Percentiles rank a stretch among this genome's conserved stretches.
phyloP scores from a whole-genome alignment of 352 stramenopile genomes.

The Discostella stelligera region DNA sequence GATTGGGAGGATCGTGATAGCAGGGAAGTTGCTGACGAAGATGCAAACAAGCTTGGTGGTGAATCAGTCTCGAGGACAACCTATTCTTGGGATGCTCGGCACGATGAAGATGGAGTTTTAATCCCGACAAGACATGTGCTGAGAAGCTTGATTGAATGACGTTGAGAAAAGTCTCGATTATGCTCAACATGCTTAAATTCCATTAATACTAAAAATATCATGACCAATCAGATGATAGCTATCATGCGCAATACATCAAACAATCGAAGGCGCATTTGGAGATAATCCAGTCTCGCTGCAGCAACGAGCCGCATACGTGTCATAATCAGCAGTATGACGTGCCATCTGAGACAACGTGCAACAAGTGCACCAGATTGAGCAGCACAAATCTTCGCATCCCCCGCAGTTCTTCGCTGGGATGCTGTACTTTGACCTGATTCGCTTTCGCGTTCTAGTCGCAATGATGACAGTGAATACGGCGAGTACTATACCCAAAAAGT shows the following conservation, averaged over 20 bases:
- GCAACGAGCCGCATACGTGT: constrained; percentile 19
- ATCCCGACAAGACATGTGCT: constrained; percentile 34
- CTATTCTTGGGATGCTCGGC: not conserved
- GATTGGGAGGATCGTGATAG: constrained; percentile 38
- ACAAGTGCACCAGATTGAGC: constrained; percentile 12
- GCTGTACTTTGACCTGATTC: constrained; percentile 12
- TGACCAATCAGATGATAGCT: not conserved
- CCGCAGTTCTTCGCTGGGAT: constrained; percentile 5
- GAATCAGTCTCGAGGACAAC: not conserved
- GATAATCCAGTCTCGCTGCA: constrained; percentile 32
- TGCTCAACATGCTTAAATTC: not conserved
- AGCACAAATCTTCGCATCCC: constrained; percentile 15
- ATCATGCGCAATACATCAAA: not conserved
- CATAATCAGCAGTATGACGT: constrained; percentile 30
- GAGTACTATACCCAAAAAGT: not conserved
- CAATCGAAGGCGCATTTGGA: constrained; percentile 11
- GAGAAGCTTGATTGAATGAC: constrained; percentile 31
- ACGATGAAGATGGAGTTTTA: constrained; percentile 46
- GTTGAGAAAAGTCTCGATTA: not conserved
- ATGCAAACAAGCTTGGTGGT: not conserved
- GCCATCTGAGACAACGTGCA: constrained; percentile 24
- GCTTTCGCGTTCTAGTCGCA: not conserved
- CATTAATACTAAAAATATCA: not conserved
- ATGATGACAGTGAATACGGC: not conserved
- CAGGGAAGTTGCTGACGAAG: not conserved